phyloP scores from a whole-genome alignment of 495 filamentous ascomycete genomes.

The Choiromyces venosus region DNA sequence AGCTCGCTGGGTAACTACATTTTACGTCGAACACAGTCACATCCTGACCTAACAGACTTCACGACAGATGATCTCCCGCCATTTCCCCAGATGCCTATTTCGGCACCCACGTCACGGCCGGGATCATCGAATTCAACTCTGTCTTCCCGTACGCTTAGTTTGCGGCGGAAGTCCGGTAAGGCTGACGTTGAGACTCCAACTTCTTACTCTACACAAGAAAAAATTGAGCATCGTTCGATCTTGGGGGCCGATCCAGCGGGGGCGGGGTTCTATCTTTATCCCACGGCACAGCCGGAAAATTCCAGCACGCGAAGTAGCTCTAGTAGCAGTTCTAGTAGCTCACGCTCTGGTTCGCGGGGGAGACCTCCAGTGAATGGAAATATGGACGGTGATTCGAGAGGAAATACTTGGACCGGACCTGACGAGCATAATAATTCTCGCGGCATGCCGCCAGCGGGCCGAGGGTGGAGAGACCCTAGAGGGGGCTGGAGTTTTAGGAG shows the following conservation, averaged over 20 bases:
- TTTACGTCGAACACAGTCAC: slow-evolving; percentile 32
- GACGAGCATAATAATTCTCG: slow-evolving; percentile 16
- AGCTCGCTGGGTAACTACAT: slow-evolving; percentile 29
- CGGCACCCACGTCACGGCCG: slow-evolving; percentile 15
- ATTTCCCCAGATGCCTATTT: slow-evolving; percentile 29
- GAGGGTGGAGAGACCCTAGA: slow-evolving; percentile 35
- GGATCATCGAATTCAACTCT: slow-evolving; percentile 12
- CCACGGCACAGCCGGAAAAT: slow-evolving; percentile 15
- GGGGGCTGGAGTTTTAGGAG: slow-evolving; percentile 28
- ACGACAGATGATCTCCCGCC: slow-evolving; percentile 24
- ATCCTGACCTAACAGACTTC: slow-evolving; percentile 33
- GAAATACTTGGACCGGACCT: slow-evolving; percentile 12
- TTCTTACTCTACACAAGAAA: slow-evolving; percentile 33
- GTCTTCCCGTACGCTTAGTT: slow-evolving; percentile 17
- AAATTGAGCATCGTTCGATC: slow-evolving; percentile 37
- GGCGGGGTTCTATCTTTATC: slow-evolving; percentile 39
- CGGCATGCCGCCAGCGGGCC: slow-evolving; percentile 9
- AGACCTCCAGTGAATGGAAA: slow-evolving; percentile 9
- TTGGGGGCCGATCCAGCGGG: slow-evolving; percentile 39
- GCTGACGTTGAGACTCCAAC: slow-evolving; percentile 11
- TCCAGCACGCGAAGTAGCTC: slow-evolving; percentile 3
- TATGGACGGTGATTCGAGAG: slow-evolving; percentile 21
- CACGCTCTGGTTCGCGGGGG: slow-evolving; percentile 6
- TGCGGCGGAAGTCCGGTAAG: slow-evolving; percentile 26
- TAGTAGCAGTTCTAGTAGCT: slow-evolving; percentile 9